Evolutionary conservation across 1,139 yeast species (phyloP).

Genomic region (Suhomyces panamericanus): DNA sequence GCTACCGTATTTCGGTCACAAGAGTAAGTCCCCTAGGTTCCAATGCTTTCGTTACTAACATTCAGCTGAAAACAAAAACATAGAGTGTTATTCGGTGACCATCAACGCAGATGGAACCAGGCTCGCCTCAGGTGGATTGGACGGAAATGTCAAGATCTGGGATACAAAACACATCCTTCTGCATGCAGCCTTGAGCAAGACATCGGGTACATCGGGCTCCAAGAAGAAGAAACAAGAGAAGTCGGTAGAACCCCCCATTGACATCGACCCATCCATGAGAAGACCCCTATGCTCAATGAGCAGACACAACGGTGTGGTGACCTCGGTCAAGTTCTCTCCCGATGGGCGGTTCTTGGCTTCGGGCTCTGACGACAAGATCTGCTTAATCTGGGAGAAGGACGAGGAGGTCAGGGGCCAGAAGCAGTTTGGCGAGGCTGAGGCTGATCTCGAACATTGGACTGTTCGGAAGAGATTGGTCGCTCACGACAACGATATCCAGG

Average conservation of each 20-base stretch:
- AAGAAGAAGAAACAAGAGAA: constrained; percentile 11
- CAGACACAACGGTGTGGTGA: constrained; percentile 90
- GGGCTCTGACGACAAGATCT: constrained; percentile 92
- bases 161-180: constrained; percentile 59
- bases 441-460: constrained; percentile 88
- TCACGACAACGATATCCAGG: constrained; percentile 96
- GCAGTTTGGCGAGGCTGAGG: constrained; percentile 52
- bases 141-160: constrained; percentile 93
- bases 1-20: constrained; percentile 82
- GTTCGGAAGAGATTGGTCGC: constrained; percentile 90
- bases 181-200: constrained; percentile 21
- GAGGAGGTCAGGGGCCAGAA: constrained; percentile 52
- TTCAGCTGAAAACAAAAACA: constrained; percentile 71
- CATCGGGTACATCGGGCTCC: not conserved
- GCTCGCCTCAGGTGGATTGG: constrained; percentile 93
- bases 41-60: constrained; percentile 13
- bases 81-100: constrained; percentile 82
- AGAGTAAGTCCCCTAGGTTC: constrained; percentile 41
- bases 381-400: constrained; percentile 91
- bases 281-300: constrained; percentile 78
- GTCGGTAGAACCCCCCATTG: constrained; percentile 11
- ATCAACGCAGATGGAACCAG: constrained; percentile 81
- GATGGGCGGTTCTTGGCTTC: constrained; percentile 88
- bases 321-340: constrained; percentile 89
- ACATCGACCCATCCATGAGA: constrained; percentile 35